Evolutionary conservation across 73 alveolate species (phyloP), one percentile per base, ranked within the genome.

Genomic region (Symbiodinium pilosum): DNA sequence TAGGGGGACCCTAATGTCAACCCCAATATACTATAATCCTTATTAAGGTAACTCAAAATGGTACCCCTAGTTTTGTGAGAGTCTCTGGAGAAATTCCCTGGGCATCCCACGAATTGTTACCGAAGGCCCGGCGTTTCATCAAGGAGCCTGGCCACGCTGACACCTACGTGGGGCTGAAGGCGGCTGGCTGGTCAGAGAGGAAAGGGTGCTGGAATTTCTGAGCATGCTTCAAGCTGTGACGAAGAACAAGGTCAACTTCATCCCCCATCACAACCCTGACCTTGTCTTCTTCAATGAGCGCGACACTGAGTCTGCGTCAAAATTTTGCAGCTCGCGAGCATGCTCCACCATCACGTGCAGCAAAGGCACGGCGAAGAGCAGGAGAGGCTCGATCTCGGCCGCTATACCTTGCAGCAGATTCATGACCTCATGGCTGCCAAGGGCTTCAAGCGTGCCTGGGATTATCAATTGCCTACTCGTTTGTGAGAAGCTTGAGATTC

Each of bases 71-170:
- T n/a, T n/a, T n/a, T n/a, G 71, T 6, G 2, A 54, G n/a, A 4
- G 73, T n/a, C 30, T 54, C 34, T 16, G 6, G 32, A 54, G 26
- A 30, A 54, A 30, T 21, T 34, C 40, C 36, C 84, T 69, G 32
- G 44, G 43, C 39, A 43, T 26, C 9, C 28, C 38, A 44, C 26
- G 71, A n/a, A n/a, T n/a, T n/a, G n/a, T n/a, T 28, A 12, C 34
- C 42, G 44, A 43, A 87, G 94, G 94, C 94, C 3, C 97, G 97
- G 81, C 97, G 97, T 88, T 91, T 91, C 97, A 91, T 91, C 75
- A 91, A 91, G 88, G 97, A 91, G 97, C 97, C 97, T 88, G 97
- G 97, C 30, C 97, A 91, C 75, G 97, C 97, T 91, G 97, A 91
- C 30, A 91, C 97, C 87, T 91, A 91, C 68, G 75, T 91, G 44